These are phyloP conservation scores for Puccinia coronata DNA, from an alignment of 1,284 basidiomycete species.

Conservation along the genomic window DNA sequence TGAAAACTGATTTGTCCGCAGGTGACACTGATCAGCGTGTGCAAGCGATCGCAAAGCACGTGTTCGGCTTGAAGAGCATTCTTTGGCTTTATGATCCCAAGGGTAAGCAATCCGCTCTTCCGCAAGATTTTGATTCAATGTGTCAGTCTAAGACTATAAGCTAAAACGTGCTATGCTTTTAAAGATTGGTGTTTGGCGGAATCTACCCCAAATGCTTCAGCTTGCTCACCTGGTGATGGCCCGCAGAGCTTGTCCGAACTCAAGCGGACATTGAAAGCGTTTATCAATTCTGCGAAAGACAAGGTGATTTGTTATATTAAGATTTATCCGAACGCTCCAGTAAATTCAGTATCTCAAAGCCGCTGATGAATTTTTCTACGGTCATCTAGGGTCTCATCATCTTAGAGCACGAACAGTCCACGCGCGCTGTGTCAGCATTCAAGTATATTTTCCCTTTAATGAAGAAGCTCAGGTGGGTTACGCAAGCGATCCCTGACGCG, in stretches of 20 bases:
- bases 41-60: constrained; percentile 30
- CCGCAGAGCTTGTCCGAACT: constrained; percentile 17
- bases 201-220: constrained; percentile 15
- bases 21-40: constrained; percentile 31
- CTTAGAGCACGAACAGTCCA: constrained; percentile 76
- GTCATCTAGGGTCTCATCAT: constrained; percentile 68
- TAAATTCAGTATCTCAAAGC: not conserved
- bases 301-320: constrained; percentile 61
- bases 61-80: constrained; percentile 20
- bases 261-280: not conserved
- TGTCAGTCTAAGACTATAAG: too few species aligned
- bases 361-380: not conserved
- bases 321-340: not conserved
- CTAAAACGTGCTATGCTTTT: not conserved
- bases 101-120: not conserved
- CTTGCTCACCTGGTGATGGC: constrained; percentile 18
- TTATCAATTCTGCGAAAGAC: constrained; percentile 59
- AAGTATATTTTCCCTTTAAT: constrained; percentile 69
- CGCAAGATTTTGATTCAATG: not conserved
- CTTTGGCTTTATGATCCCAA: constrained; percentile 10
- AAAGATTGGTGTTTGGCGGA: constrained; percentile 39
- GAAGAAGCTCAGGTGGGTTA: constrained; percentile 68
- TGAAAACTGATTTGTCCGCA: not conserved
- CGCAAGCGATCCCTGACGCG: constrained; percentile 59
- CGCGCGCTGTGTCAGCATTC: constrained; percentile 69